Percentiles rank a stretch among this genome's conserved stretches.
These are phyloP conservation scores for Plasmodium chabaudi DNA, from an alignment of 169 alveolate genomes.

Conservation along the genomic window DNA sequence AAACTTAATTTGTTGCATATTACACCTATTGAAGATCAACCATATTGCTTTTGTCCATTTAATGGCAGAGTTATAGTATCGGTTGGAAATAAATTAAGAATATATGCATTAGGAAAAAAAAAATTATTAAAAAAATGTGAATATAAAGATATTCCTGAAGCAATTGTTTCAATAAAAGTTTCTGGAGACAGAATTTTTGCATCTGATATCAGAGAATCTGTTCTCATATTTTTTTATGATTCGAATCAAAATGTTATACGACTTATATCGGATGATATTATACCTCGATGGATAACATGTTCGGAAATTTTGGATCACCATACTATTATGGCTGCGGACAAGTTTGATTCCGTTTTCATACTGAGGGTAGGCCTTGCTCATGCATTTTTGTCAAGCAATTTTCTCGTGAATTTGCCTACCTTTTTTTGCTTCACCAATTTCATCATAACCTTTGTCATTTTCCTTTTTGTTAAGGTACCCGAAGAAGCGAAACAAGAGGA, in stretches of 20 bases:
- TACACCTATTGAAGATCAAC: conserved; percentile 93
- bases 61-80: conserved; percentile 95
- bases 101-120: conserved; percentile 97
- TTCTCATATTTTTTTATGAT: conserved; percentile 91
- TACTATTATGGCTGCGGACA: conserved; percentile 91
- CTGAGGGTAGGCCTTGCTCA: conserved; percentile 31
- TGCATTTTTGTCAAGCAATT: no score
- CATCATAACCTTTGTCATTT: background rate
- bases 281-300: conserved; percentile 96
- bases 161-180: conserved; percentile 85
- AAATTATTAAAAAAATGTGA: conserved; percentile 97
- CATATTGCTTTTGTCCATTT: conserved; percentile 93
- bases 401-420: background rate
- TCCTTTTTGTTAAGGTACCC: conserved; percentile 44
- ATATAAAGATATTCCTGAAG: conserved; percentile 92
- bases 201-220: conserved; percentile 94
- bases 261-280: conserved; percentile 92
- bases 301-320: conserved; percentile 96
- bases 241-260: conserved; percentile 82
- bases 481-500: conserved; percentile 78
- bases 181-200: conserved; percentile 94
- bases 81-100: conserved; percentile 93
- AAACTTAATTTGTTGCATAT: conserved; percentile 88
- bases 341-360: conserved; percentile 80
- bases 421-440: background rate